phyloP scores from a whole-genome alignment of 306 rosid species.

The Gastrolobium villosum region DNA sequence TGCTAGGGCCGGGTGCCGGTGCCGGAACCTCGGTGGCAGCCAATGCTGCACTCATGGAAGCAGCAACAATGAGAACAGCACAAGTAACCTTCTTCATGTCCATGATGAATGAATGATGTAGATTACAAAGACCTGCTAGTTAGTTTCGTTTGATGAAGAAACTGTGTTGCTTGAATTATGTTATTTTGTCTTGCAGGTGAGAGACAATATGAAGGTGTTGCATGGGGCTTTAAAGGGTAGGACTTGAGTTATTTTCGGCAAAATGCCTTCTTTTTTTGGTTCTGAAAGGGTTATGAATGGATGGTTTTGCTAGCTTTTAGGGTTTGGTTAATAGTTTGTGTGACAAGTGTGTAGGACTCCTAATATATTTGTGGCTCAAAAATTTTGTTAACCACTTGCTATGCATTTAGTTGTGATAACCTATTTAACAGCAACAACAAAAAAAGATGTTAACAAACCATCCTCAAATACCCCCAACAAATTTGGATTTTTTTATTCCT shows the following conservation, averaged over 20 bases:
- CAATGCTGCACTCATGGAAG: slow-evolving; percentile 56
- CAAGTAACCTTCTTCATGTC: slow-evolving; percentile 58
- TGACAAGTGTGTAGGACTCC: slow-evolving; percentile 10
- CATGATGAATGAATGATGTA: slow-evolving; percentile 37
- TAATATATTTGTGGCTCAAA: slow-evolving; percentile 17
- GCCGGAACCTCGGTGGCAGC: slow-evolving; percentile 43
- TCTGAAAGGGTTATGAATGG: not conserved
- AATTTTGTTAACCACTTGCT: not conserved
- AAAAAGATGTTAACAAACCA: not conserved
- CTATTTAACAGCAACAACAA: not conserved
- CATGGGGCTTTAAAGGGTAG: slow-evolving; percentile 24
- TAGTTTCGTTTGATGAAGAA: not conserved
- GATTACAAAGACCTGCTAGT: slow-evolving; percentile 37
- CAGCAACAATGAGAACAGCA: slow-evolving; percentile 52
- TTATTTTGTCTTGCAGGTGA: slow-evolving; percentile 22
- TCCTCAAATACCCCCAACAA: not conserved
- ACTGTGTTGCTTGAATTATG: not conserved
- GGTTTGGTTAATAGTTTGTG: not conserved
- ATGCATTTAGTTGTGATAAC: not conserved
- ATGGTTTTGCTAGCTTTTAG: slow-evolving; percentile 52
- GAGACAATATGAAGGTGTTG: not conserved
- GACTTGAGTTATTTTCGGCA: slow-evolving; percentile 35
- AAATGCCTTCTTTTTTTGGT: slow-evolving; percentile 16
- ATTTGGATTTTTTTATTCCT: not conserved
- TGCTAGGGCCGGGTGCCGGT: slow-evolving; percentile 53